phyloP scores from a whole-genome alignment of 225 moss, liverwort and hornwort genomes.

The Lunularia cruciata region DNA sequence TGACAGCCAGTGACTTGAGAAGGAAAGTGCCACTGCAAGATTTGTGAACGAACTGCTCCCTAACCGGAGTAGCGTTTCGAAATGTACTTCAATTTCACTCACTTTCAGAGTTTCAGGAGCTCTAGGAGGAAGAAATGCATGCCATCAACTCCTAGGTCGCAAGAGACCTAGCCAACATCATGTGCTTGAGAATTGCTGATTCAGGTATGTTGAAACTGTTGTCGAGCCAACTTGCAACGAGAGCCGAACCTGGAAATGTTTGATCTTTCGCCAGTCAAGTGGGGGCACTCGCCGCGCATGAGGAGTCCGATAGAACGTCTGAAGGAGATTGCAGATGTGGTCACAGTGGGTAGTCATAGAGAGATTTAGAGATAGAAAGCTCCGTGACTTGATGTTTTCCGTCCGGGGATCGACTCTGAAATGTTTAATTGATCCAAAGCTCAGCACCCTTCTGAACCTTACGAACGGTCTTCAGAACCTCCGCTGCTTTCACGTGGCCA shows the following conservation, averaged over 20 bases:
- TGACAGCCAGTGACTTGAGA: not conserved
- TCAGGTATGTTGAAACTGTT: not conserved
- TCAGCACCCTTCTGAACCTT: constrained; percentile 23
- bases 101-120: not conserved
- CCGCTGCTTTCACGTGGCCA: constrained; percentile 16
- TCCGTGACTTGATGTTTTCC: not conserved
- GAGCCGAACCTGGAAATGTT: not conserved
- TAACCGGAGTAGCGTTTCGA: not conserved
- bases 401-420: not conserved
- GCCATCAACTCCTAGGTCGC: not conserved
- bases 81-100: not conserved
- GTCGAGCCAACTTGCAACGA: not conserved
- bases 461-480: constrained; percentile 20
- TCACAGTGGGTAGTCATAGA: not conserved
- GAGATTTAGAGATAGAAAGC: not conserved
- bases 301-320: not conserved
- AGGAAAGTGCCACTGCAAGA: constrained; percentile 2
- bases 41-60: not conserved
- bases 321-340: not conserved
- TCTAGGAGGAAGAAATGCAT: not conserved
- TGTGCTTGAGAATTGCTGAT: too few relatives aligned
- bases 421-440: constrained; percentile 19
- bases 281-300: not conserved
- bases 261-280: not conserved
- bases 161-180: not conserved